These are phyloP conservation scores for Harringtonia lauricola DNA, from an alignment of 2,329 filamentous ascomycete species.

Conservation along the genomic window DNA sequence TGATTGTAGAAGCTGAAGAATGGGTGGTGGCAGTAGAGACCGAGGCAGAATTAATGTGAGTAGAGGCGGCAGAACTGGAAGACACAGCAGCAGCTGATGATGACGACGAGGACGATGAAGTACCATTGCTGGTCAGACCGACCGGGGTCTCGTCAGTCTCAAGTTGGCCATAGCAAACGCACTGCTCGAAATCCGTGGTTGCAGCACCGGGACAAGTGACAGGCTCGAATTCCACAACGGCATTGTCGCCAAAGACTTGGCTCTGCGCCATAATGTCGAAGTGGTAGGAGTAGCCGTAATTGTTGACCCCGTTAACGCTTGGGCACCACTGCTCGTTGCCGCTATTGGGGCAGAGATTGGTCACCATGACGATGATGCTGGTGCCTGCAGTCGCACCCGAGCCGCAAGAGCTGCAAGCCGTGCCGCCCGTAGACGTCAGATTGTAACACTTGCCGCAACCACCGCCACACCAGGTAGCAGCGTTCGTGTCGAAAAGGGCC, in stretches of 20 bases:
- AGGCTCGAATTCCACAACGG: slow-evolving; percentile 20
- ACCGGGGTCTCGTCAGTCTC: slow-evolving; percentile 2
- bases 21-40: neutral
- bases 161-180: slow-evolving; percentile 12
- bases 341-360: slow-evolving; percentile 23
- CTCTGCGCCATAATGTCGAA: slow-evolving; percentile 24
- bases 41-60: neutral
- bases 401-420: slow-evolving; percentile 14
- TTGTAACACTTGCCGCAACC: slow-evolving; percentile 19
- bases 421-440: slow-evolving; percentile 16
- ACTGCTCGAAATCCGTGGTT: slow-evolving; percentile 15
- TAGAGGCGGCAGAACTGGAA: neutral
- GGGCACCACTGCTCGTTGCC: slow-evolving; percentile 25
- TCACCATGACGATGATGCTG: slow-evolving; percentile 20
- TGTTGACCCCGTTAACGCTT: slow-evolving; percentile 16
- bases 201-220: slow-evolving; percentile 18
- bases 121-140: neutral
- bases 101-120: neutral
- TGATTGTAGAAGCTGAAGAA: no score
- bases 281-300: slow-evolving; percentile 23
- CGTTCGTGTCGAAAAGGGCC: slow-evolving; percentile 13
- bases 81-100: neutral
- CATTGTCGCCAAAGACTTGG: slow-evolving; percentile 21
- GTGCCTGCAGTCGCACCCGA: slow-evolving; percentile 13
- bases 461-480: slow-evolving; percentile 16